Percentiles rank a stretch among this genome's conserved stretches.
Evolutionary conservation across 2,329 filamentous ascomycete species (phyloP).

Genomic region (Talaromyces sp.): DNA sequence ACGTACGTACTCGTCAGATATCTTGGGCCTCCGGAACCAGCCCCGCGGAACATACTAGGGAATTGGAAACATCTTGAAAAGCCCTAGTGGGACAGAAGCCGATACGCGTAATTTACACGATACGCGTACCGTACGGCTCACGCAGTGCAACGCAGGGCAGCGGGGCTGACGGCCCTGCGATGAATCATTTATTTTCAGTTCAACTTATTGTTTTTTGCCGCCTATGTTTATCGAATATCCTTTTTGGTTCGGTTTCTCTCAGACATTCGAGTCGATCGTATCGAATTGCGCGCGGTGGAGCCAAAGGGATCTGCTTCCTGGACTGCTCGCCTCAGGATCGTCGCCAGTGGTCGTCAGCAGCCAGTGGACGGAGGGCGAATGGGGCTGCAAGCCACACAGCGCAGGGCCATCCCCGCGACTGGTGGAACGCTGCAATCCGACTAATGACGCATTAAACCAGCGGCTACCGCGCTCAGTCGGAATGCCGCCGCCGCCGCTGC

Average conservation of each 20-base stretch:
- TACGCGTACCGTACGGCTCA: neutral
- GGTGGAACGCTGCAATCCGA: neutral
- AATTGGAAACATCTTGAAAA: neutral
- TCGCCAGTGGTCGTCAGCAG: neutral
- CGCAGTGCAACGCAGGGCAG: neutral
- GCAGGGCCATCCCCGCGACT: neutral
- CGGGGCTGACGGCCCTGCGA: neutral
- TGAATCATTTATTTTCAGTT: neutral
- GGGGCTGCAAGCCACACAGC: neutral
- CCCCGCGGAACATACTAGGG: neutral
- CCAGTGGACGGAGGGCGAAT: no score
- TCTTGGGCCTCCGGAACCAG: neutral
- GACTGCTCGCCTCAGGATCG: neutral
- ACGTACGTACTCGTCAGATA: neutral
- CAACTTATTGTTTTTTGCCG: neutral
- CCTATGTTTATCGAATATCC: neutral
- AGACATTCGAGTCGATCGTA: neutral
- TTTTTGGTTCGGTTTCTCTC: neutral
- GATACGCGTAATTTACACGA: neutral
- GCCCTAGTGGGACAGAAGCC: neutral
- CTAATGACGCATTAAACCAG: slow-evolving; percentile 1
- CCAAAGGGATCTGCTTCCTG: neutral
- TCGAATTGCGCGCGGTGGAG: neutral
- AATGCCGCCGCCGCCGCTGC: neutral
- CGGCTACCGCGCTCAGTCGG: neutral